Evolutionary conservation across 2,329 filamentous ascomycete genomes (phyloP).

Genomic region (Neofusicoccum laricinum): DNA sequence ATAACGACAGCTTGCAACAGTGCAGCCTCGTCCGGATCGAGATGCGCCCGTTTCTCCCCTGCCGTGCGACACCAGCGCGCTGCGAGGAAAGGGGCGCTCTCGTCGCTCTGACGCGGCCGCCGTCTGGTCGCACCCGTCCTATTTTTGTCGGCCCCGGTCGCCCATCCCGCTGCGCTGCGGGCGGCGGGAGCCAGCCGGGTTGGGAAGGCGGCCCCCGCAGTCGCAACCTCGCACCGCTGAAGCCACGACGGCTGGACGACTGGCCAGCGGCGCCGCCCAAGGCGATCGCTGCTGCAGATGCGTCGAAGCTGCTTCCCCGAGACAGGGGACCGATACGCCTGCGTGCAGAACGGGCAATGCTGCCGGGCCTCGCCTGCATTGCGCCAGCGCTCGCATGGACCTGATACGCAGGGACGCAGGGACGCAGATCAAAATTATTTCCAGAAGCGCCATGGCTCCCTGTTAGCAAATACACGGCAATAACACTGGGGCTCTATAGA

Average conservation of each 20-base stretch:
- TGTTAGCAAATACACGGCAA: neutral
- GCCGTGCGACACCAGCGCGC: conserved; percentile 7
- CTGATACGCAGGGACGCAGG: conserved; percentile 16
- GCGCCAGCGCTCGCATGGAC: conserved; percentile 13
- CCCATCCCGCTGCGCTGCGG: conserved; percentile 5
- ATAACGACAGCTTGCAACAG: conserved; percentile 13
- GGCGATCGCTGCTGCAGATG: conserved; percentile 10
- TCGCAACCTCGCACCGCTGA: neutral
- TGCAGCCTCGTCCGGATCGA: conserved; percentile 12
- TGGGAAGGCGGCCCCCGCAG: conserved; percentile 1
- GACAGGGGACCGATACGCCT: conserved; percentile 5
- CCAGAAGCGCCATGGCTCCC: neutral
- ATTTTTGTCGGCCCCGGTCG: conserved; percentile 7
- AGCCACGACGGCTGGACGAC: neutral
- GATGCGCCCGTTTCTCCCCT: conserved; percentile 5
- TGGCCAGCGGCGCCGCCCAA: neutral
- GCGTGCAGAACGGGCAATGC: conserved; percentile 11
- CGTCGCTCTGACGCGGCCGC: neutral
- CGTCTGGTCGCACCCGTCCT: neutral
- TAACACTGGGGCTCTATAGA: neutral
- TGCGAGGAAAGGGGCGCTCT: neutral
- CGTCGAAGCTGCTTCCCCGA: conserved; percentile 1
- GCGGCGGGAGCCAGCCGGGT: conserved; percentile 3
- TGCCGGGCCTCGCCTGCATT: conserved; percentile 12
- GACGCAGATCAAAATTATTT: conserved; percentile 15